These are phyloP conservation scores for Lanzia echinophila DNA, from an alignment of 2,329 filamentous ascomycete genomes.

Conservation along the genomic window DNA sequence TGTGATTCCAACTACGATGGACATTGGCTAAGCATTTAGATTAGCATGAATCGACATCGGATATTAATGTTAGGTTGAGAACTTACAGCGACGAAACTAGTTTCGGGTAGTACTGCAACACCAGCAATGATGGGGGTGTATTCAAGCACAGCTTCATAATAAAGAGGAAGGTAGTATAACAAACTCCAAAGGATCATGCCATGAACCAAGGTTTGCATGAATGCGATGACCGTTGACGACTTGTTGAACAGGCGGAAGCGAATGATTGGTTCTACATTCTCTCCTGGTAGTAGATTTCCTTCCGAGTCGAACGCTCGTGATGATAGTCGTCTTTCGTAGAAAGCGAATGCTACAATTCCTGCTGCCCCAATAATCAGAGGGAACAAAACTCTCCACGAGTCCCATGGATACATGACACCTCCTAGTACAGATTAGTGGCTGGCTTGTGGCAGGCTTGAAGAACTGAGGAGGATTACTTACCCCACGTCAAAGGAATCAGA, in stretches of 20 bases:
- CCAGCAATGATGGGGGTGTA: slow-evolving; percentile 48
- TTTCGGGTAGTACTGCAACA: slow-evolving; percentile 51
- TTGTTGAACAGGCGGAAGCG: slow-evolving; percentile 39
- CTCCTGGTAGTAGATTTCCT: slow-evolving; percentile 17
- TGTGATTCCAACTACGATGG: slow-evolving; percentile 47
- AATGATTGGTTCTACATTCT: slow-evolving; percentile 32
- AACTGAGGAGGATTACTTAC: slow-evolving; percentile 3
- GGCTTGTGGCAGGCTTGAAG: not conserved
- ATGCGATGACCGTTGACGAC: slow-evolving; percentile 43
- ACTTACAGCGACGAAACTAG: slow-evolving; percentile 52
- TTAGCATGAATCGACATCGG: slow-evolving; percentile 29
- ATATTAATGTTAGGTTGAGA: slow-evolving; percentile 45
- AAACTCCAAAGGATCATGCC: slow-evolving; percentile 49
- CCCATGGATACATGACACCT: slow-evolving; percentile 59
- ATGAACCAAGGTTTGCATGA: slow-evolving; percentile 49
- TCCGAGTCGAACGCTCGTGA: slow-evolving; percentile 21
- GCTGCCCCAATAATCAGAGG: slow-evolving; percentile 50
- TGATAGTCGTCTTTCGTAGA: slow-evolving; percentile 41
- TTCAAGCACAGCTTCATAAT: slow-evolving; percentile 46
- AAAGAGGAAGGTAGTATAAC: slow-evolving; percentile 49
- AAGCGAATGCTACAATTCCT: slow-evolving; percentile 44
- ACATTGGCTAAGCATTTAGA: slow-evolving; percentile 38
- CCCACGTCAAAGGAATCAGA: slow-evolving; percentile 57
- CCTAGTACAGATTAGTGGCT: slow-evolving; percentile 23
- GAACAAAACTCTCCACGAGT: slow-evolving; percentile 53